Conservation (phyloP, 768 basidiomycete genomes). For the Amylocystis lapponica region DNA sequence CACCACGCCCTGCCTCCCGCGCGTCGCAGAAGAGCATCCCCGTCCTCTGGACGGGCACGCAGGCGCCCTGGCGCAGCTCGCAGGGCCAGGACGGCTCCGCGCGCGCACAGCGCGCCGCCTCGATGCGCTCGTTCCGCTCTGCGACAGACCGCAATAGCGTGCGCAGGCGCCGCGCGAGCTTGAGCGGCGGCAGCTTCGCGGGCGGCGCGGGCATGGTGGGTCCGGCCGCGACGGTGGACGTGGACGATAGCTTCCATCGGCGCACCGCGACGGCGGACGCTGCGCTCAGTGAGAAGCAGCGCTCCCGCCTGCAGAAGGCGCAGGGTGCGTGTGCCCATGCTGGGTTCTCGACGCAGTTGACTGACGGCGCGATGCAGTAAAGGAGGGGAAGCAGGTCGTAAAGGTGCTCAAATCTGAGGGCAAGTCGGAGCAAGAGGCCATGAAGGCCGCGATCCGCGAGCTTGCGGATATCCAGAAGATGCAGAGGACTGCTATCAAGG, state of each 20-base stretch:
- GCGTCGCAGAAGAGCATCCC: conserved; percentile 15
- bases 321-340: conserved; percentile 38
- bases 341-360: background rate
- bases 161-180: conserved; percentile 13
- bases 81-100: background rate
- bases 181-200: conserved; percentile 36
- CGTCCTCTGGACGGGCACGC: conserved; percentile 15
- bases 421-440: conserved; percentile 57
- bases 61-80: background rate
- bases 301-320: conserved; percentile 41
- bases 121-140: conserved; percentile 21
- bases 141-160: background rate
- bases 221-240: conserved; percentile 36
- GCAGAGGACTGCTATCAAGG: conserved; percentile 64
- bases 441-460: conserved; percentile 56
- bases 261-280: conserved; percentile 45
- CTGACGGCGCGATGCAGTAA: conserved; percentile 37
- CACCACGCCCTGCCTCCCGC: conserved; percentile 6
- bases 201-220: conserved; percentile 51
- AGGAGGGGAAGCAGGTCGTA: conserved; percentile 54
- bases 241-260: conserved; percentile 29
- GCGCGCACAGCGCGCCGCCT: conserved; percentile 12
- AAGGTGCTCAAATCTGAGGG: conserved; percentile 70
- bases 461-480: conserved; percentile 62
- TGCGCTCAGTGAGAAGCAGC: conserved; percentile 44